Evolutionary conservation across 2,329 filamentous ascomycete species (phyloP), one percentile per base, ranked within the genome.

Genomic region (Clonostachys rhizophaga): DNA sequence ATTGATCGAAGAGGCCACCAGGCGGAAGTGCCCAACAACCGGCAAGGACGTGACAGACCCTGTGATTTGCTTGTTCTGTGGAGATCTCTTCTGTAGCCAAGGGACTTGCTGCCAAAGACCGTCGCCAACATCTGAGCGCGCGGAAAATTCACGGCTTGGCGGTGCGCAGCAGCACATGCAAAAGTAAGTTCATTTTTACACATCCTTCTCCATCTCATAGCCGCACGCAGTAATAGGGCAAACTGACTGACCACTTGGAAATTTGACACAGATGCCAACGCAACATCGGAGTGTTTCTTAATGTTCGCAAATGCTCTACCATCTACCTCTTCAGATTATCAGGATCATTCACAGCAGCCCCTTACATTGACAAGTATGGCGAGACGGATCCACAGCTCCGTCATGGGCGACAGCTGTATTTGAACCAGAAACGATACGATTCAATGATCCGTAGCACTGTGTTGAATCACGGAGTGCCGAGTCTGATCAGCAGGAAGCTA

Each of bases 41-140:
- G 91, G 91, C 54, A 95, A 94, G 63, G 92, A 96, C 56, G 72
- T 99, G 44, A 86, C 85, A 3, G 95, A 99, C 64, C 91, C 94
- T 0, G 89, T 87, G 53, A 81, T 99, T 36, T 99, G 94, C 61
- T 78, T 99, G 37, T 90, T 96, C 70, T 99, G 94, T 61, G 92
- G 94, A 34, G 91, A 91, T n/a, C 89, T 99, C 39, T 92, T 96
- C 67, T 99, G 94, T 68, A 90, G 87, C 10, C 94, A 99, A 71
- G 90, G 87, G 42, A 86, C 91, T 42, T 99, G 94, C 70, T 99
- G 94, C 64, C 82, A 89, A 60, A 84, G 83, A 56, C 75, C 82
- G 50, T 80, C 79, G 48, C 68, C 66, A 41, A 66, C 71, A 54
- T 65, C 57, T 39, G 63, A 61, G 14, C 59, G 64, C 48, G 64